These are phyloP conservation scores for Marasmius fiardii DNA, from an alignment of 1,284 basidiomycete species.

Conservation along the genomic window DNA sequence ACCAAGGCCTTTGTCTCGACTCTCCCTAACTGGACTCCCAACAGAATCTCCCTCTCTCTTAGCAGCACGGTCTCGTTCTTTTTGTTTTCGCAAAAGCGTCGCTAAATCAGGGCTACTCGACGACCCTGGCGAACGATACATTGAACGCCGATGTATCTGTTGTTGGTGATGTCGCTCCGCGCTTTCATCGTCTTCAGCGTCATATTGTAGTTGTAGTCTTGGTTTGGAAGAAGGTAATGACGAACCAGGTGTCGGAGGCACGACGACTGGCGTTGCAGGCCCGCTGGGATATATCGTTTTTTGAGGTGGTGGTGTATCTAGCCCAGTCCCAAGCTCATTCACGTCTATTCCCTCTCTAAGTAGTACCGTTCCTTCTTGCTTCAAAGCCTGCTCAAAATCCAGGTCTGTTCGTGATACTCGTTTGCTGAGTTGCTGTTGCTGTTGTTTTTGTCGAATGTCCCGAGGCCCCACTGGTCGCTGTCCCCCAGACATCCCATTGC, in stretches of 20 bases:
- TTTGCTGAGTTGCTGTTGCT: slow-evolving; percentile 28
- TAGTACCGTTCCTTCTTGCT: slow-evolving; percentile 58
- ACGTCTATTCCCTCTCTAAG: slow-evolving; percentile 70
- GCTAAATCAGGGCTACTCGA: slow-evolving; percentile 87
- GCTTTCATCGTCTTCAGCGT: slow-evolving; percentile 60
- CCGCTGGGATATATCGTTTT: slow-evolving; percentile 25
- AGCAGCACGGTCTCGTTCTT: slow-evolving; percentile 45
- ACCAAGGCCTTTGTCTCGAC: neutral
- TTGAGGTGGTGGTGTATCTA: slow-evolving; percentile 26
- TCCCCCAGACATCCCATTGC: slow-evolving; percentile 43
- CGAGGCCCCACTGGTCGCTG: slow-evolving; percentile 53
- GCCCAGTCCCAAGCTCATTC: slow-evolving; percentile 52
- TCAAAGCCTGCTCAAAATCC: slow-evolving; percentile 76
- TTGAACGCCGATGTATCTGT: slow-evolving; percentile 68
- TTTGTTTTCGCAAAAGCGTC: slow-evolving; percentile 77
- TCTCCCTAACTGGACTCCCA: neutral
- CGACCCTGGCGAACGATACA: slow-evolving; percentile 85
- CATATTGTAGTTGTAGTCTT: slow-evolving; percentile 12
- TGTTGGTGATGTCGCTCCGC: slow-evolving; percentile 59
- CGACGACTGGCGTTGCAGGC: slow-evolving; percentile 46
- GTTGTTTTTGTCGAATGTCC: slow-evolving; percentile 27
- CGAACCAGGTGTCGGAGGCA: slow-evolving; percentile 55
- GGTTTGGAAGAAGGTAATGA: slow-evolving; percentile 30
- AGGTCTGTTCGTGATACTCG: slow-evolving; percentile 66
- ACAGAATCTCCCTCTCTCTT: neutral